Evolutionary conservation across 345 rosid genomes (phyloP).

Genomic region (Populus tremula): DNA sequence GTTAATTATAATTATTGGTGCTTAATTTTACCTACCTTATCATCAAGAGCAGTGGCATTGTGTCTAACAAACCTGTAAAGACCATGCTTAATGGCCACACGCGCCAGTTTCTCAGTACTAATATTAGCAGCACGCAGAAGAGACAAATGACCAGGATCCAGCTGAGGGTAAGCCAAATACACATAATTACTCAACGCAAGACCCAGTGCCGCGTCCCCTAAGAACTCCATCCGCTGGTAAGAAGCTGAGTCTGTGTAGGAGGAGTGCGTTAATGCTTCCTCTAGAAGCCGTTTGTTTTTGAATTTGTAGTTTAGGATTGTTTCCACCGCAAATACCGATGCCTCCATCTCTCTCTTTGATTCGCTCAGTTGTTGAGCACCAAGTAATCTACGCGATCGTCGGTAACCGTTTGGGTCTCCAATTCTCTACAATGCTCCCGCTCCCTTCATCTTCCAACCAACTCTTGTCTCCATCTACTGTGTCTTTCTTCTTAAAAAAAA

Average conservation of each 20-base stretch:
- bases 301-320: constrained; percentile 49
- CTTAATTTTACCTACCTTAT: constrained; percentile 32
- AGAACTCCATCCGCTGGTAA: constrained; percentile 76
- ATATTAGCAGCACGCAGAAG: constrained; percentile 58
- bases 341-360: constrained; percentile 23
- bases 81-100: constrained; percentile 53
- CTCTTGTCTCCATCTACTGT: too few species aligned
- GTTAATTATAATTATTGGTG: not conserved
- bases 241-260: constrained; percentile 39
- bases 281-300: constrained; percentile 40
- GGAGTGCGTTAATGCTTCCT: constrained; percentile 71
- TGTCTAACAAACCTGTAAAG: constrained; percentile 46
- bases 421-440: too few species aligned
- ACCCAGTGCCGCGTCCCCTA: constrained; percentile 66
- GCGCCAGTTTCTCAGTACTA: constrained; percentile 83
- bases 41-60: constrained; percentile 43
- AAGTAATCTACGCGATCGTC: too few species aligned
- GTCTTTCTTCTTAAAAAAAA: too few species aligned
- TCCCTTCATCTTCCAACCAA: too few species aligned
- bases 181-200: constrained; percentile 47
- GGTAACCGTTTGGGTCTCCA: too few species aligned
- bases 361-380: too few species aligned
- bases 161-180: constrained; percentile 47
- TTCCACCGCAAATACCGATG: constrained; percentile 46
- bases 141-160: constrained; percentile 56